Percentiles rank a stretch among this genome's conserved stretches.
These are phyloP conservation scores for Thielaviopsis euricoi DNA, from an alignment of 2,329 filamentous ascomycete genomes.

Conservation along the genomic window DNA sequence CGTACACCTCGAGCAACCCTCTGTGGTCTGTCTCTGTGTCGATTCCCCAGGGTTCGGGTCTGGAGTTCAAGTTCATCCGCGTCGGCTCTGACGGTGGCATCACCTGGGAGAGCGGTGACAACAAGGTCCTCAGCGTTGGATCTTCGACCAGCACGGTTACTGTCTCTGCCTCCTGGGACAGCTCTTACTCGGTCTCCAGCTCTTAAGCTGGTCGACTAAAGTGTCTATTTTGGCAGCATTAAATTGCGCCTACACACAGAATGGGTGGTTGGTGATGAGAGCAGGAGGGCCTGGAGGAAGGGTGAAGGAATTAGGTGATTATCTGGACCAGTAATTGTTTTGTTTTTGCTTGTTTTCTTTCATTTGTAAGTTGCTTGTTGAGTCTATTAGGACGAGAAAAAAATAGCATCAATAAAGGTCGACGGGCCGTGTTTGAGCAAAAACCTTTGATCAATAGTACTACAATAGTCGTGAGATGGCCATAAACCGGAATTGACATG, in stretches of 20 bases:
- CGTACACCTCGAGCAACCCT: conserved; percentile 42
- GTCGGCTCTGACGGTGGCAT: conserved; percentile 36
- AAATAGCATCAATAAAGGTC: conserved; percentile 5
- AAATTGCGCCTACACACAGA: background rate
- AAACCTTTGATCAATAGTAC: too few relatives aligned
- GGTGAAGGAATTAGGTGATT: background rate
- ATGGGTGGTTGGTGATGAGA: background rate
- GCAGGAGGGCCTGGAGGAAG: background rate
- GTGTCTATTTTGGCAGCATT: background rate
- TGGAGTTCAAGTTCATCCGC: conserved; percentile 56
- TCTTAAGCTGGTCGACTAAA: background rate
- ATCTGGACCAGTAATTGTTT: too few relatives aligned
- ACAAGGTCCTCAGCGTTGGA: conserved; percentile 25
- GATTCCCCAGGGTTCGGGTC: conserved; percentile 35
- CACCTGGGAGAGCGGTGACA: conserved; percentile 48
- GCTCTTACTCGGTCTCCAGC: conserved; percentile 4
- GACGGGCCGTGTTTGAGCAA: background rate
- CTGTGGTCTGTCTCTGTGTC: conserved; percentile 43
- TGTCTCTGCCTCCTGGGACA: conserved; percentile 21
- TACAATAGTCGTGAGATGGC: too few relatives aligned
- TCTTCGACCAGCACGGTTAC: conserved; percentile 16
- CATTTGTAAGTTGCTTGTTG: background rate
- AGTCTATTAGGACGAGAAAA: background rate
- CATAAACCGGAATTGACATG: too few relatives aligned
- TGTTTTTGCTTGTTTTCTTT: too few relatives aligned